Evolutionary conservation across 345 rosid genomes (phyloP), one percentile per base, ranked within the genome.

Genomic region (Syzygium aromaticum): DNA sequence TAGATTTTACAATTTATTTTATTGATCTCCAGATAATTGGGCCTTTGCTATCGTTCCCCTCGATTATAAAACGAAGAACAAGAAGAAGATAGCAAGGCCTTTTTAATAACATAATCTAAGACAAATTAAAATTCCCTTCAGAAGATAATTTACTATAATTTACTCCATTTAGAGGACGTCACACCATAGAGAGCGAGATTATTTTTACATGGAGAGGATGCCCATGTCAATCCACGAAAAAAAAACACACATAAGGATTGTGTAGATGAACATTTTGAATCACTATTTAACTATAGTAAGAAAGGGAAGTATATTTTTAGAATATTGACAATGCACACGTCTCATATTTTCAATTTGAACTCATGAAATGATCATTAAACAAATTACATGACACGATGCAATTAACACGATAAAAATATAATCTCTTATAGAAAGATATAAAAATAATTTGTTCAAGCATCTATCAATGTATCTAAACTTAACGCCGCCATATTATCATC

Each of bases 301-400:
- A 63, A n/a, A 6, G 73, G 9, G 28, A 6, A 63, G 21, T 63
- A n/a, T n/a, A n/a, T 7, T 63, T 63, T 14, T 3, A 63, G 38
- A 63, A 63, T 63, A 63, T 63, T 63, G 73, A 63, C 6, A 2
- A 13, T 63, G 38, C 28, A 6, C 19, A 14, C 8, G 43, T 4
- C 11, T 64, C 23, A 7, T 15, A 30, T 15, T 64, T 16, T 64
- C 77, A 64, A 28, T 22, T 64, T 11, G 16, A 63, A 64, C 10
- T 23, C 43, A 64, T 40, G 3, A 2, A 0, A 3, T 2, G 30
- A 15, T 64, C 8, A 30, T 64, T 16, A 16, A 30, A 64, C 0
- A 0, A 30, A 11, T 7, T 64, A 64, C 23, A 6, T 6, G 6
- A 7, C 22, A 7, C 4, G 40, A 15, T 2, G 2, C 23, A 17